phyloP scores from a whole-genome alignment of 2,329 filamentous ascomycete species.

The Colletotrichum caudatum region DNA sequence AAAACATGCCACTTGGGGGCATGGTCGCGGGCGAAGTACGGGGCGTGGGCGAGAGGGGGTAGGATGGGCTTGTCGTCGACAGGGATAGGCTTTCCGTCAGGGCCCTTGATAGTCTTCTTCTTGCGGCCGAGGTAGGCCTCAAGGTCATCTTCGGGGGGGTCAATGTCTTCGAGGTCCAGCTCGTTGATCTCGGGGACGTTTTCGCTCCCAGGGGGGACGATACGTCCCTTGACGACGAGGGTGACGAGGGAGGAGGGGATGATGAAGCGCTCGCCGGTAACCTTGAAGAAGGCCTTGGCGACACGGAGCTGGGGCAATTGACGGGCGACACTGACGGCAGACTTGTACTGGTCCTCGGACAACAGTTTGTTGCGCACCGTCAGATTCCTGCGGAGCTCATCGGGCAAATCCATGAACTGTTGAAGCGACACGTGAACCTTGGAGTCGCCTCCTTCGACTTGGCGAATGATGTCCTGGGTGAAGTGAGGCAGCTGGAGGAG shows the following conservation, averaged over 20 bases:
- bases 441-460: slow-evolving; percentile 76
- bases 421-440: slow-evolving; percentile 84
- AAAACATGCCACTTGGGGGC: slow-evolving; percentile 95
- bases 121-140: slow-evolving; percentile 85
- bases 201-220: slow-evolving; percentile 86
- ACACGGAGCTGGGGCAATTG: slow-evolving; percentile 88
- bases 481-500: slow-evolving; percentile 93
- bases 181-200: slow-evolving; percentile 81
- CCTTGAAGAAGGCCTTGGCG: slow-evolving; percentile 98
- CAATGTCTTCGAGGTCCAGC: slow-evolving; percentile 87
- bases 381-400: slow-evolving; percentile 77
- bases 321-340: slow-evolving; percentile 80
- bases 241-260: slow-evolving; percentile 93
- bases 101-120: slow-evolving; percentile 72
- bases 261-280: slow-evolving; percentile 91
- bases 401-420: slow-evolving; percentile 87
- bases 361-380: slow-evolving; percentile 79
- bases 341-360: slow-evolving; percentile 79
- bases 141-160: slow-evolving; percentile 92
- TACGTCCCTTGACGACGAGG: slow-evolving; percentile 93
- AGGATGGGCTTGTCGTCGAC: slow-evolving; percentile 75
- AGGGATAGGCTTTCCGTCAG: slow-evolving; percentile 66
- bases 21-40: slow-evolving; percentile 90
- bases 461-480: slow-evolving; percentile 73
- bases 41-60: slow-evolving; percentile 89